These are phyloP conservation scores for Trifolium pratense DNA, from an alignment of 306 rosid genomes.

Conservation along the genomic window DNA sequence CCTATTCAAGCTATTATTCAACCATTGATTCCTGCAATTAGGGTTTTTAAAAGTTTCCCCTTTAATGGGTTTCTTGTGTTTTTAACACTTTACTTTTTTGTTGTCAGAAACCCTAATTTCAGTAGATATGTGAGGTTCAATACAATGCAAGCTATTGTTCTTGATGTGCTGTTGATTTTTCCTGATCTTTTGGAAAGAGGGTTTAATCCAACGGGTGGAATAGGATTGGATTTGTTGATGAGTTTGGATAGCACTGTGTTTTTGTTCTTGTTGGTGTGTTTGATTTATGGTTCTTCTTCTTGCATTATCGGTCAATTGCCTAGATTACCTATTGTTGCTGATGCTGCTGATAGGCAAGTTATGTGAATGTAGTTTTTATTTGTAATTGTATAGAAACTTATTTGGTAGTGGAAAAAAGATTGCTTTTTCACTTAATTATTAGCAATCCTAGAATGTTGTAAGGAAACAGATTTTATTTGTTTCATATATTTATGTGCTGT, in stretches of 20 bases:
- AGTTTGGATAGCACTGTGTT: conserved; percentile 96
- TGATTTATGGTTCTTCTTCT: conserved; percentile 88
- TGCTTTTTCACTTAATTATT: conserved; percentile 24
- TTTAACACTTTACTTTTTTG: conserved; percentile 87
- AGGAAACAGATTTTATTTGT: conserved; percentile 14
- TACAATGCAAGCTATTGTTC: conserved; percentile 95
- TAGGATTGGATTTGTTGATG: conserved; percentile 89
- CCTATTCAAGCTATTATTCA: conserved; percentile 73
- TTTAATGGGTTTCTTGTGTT: conserved; percentile 80
- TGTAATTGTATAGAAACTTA: conserved; percentile 42
- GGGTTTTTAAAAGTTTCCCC: conserved; percentile 90
- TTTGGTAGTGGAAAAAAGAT: conserved; percentile 18
- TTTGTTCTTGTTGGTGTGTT: conserved; percentile 74
- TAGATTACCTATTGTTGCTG: conserved; percentile 94
- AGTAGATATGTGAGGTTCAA: conserved; percentile 94
- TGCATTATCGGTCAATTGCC: conserved; percentile 89
- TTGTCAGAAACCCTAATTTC: conserved; percentile 87
- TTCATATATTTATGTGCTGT: conserved; percentile 33
- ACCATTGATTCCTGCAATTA: conserved; percentile 82
- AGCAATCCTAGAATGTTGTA: conserved; percentile 36
- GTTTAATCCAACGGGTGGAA: conserved; percentile 78
- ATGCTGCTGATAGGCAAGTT: conserved; percentile 97
- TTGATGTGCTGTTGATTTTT: conserved; percentile 86
- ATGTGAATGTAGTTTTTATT: conserved; percentile 46
- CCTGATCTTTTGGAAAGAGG: conserved; percentile 89